phyloP scores from a whole-genome alignment of 1,284 basidiomycete genomes.

The Cutaneotrichosporon curvatum region DNA sequence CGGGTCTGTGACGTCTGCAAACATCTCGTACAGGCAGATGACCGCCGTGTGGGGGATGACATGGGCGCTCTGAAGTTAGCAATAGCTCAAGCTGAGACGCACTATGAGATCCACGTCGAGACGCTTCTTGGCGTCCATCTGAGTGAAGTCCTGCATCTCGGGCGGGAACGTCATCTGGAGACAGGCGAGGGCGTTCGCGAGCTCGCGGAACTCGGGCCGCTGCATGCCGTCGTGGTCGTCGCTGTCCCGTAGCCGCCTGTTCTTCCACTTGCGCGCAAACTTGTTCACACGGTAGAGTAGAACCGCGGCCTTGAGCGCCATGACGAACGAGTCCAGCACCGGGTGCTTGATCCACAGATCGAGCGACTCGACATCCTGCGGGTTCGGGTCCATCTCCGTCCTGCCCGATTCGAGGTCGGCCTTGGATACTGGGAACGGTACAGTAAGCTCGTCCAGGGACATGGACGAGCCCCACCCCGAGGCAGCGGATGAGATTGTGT shows the following conservation, averaged over 20 bases:
- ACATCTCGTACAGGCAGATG: conserved; percentile 44
- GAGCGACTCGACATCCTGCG: conserved; percentile 41
- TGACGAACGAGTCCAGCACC: conserved; percentile 39
- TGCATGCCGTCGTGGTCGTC: conserved; percentile 42
- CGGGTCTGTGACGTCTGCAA: conserved; percentile 38
- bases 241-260: conserved; percentile 33
- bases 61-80: conserved; percentile 27
- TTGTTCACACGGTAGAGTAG: conserved; percentile 33
- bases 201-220: conserved; percentile 40
- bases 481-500: conserved; percentile 36
- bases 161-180: conserved; percentile 42
- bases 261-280: conserved; percentile 42
- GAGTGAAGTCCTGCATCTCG: conserved; percentile 21
- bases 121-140: conserved; percentile 18
- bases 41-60: conserved; percentile 37
- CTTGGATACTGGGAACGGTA: conserved; percentile 34
- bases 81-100: conserved; percentile 1
- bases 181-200: conserved; percentile 39
- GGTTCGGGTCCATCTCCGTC: conserved; percentile 36
- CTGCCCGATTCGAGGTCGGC: conserved; percentile 30
- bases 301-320: conserved; percentile 31
- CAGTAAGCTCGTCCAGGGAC: conserved; percentile 40
- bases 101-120: conserved; percentile 39
- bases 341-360: conserved; percentile 45
- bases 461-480: conserved; percentile 44